These are phyloP conservation scores for Candida coquimbonensis DNA, from an alignment of 805 yeast genomes.

Conservation along the genomic window DNA sequence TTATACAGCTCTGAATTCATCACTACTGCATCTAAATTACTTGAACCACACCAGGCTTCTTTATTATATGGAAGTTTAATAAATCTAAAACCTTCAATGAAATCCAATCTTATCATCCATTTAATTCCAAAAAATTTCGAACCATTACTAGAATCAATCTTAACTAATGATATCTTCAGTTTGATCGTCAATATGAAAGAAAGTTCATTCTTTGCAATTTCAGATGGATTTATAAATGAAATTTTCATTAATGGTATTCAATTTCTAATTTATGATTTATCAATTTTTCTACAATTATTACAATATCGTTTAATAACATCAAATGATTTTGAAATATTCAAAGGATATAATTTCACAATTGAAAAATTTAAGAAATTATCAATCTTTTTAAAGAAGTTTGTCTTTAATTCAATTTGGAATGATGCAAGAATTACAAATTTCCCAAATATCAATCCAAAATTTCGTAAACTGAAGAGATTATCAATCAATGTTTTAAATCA, in stretches of 20 bases:
- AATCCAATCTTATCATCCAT: constrained; percentile 33
- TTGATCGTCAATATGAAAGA: constrained; percentile 6
- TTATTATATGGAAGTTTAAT: constrained; percentile 28
- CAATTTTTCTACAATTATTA: constrained; percentile 51
- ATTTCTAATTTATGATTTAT: constrained; percentile 29
- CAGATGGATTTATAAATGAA: constrained; percentile 1
- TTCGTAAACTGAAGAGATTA: constrained; percentile 23
- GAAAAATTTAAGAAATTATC: constrained; percentile 34
- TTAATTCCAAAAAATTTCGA: constrained; percentile 33
- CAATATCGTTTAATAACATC: constrained; percentile 63
- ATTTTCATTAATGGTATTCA: constrained; percentile 5
- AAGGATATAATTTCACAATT: constrained; percentile 31
- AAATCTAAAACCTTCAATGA: constrained; percentile 30
- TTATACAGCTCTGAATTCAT: constrained; percentile 22
- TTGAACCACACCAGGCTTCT: constrained; percentile 17
- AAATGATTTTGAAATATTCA: constrained; percentile 54
- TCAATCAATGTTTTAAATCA: constrained; percentile 55
- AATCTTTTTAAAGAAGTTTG: constrained; percentile 41
- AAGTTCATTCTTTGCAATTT: constrained; percentile 5
- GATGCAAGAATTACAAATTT: constrained; percentile 5
- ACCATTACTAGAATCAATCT: constrained; percentile 27
- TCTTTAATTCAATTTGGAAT: constrained; percentile 43
- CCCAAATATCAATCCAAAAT: constrained; percentile 1
- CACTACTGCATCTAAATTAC: constrained; percentile 14
- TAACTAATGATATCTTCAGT: constrained; percentile 14